These are phyloP conservation scores for Cercospora janseana DNA, from an alignment of 2,329 filamentous ascomycete genomes.

Conservation along the genomic window DNA sequence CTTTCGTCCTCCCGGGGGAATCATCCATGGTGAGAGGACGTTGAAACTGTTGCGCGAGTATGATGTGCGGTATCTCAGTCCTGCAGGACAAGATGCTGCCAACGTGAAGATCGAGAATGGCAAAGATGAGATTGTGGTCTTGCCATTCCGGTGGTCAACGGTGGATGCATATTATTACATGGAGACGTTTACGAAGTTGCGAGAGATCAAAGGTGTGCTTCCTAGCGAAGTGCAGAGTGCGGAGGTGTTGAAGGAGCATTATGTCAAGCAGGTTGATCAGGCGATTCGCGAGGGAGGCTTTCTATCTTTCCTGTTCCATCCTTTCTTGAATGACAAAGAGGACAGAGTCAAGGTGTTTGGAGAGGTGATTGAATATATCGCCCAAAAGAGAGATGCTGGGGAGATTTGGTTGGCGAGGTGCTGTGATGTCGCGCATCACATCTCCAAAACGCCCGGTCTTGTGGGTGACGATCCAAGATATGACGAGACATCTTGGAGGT, in stretches of 20 bases:
- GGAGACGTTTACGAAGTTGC: conserved; percentile 32
- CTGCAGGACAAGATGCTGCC: conserved; percentile 35
- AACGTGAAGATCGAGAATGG: conserved; percentile 17
- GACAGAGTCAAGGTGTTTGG: conserved; percentile 33
- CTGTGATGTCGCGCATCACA: conserved; percentile 33
- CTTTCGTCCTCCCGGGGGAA: conserved; percentile 37
- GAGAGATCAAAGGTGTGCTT: conserved; percentile 31
- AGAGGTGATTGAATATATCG: conserved; percentile 31
- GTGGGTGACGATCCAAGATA: conserved; percentile 34
- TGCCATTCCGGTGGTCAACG: conserved; percentile 34
- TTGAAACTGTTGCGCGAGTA: conserved; percentile 33
- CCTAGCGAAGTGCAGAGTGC: conserved; percentile 24
- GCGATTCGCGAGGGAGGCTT: conserved; percentile 32
- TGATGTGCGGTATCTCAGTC: conserved; percentile 36
- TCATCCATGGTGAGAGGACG: conserved; percentile 35
- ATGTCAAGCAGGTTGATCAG: conserved; percentile 33
- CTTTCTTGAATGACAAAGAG: conserved; percentile 32
- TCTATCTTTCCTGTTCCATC: conserved; percentile 36
- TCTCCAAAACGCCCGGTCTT: conserved; percentile 25
- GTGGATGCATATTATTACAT: conserved; percentile 40
- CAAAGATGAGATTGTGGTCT: conserved; percentile 26
- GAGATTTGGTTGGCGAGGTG: conserved; percentile 35
- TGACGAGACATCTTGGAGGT: conserved; percentile 36
- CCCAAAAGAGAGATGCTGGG: conserved; percentile 28
- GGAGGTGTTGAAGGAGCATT: conserved; percentile 25